These are phyloP conservation scores for Heritiera fomes DNA, from an alignment of 345 rosid genomes.

Conservation along the genomic window DNA sequence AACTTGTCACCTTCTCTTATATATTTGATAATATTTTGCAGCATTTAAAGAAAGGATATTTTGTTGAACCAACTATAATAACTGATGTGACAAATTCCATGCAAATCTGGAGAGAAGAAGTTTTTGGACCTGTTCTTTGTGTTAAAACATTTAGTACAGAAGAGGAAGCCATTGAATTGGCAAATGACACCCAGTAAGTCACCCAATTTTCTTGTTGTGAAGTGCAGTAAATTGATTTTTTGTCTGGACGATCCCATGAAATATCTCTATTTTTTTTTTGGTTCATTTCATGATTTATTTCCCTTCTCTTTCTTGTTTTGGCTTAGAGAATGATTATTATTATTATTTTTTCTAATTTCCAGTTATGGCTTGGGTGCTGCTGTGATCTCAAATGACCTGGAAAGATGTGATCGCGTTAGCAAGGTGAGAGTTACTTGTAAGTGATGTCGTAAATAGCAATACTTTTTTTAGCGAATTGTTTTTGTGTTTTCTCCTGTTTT, in stretches of 20 bases:
- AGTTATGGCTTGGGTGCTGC: conserved; percentile 93
- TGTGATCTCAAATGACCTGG: conserved; percentile 82
- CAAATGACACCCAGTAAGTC: conserved; percentile 91
- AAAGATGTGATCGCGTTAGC: conserved; percentile 89
- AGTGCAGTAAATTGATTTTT: conserved; percentile 9
- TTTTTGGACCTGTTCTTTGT: conserved; percentile 91
- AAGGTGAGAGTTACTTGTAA: conserved; percentile 50
- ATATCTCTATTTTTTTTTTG: not conserved
- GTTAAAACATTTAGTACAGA: conserved; percentile 82
- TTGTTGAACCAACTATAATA: conserved; percentile 72
- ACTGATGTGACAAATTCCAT: conserved; percentile 73
- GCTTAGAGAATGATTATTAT: not conserved
- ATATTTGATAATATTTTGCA: conserved; percentile 33
- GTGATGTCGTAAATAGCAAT: not conserved
- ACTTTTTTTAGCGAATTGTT: conserved; percentile 10
- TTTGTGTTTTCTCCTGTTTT: conserved; percentile 3
- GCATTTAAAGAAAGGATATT: conserved; percentile 84
- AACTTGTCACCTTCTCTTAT: conserved; percentile 14
- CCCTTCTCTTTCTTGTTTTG: not conserved
- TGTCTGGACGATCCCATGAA: not conserved
- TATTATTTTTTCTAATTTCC: not conserved
- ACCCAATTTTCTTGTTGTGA: not conserved
- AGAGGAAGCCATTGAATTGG: conserved; percentile 94
- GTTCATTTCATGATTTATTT: not conserved
- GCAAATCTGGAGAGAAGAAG: conserved; percentile 99